Percentiles rank a stretch among this genome's conserved stretches.
Evolutionary conservation across 257 asterid genomes (phyloP).

Genomic region (Ophiorrhiza pumila): DNA sequence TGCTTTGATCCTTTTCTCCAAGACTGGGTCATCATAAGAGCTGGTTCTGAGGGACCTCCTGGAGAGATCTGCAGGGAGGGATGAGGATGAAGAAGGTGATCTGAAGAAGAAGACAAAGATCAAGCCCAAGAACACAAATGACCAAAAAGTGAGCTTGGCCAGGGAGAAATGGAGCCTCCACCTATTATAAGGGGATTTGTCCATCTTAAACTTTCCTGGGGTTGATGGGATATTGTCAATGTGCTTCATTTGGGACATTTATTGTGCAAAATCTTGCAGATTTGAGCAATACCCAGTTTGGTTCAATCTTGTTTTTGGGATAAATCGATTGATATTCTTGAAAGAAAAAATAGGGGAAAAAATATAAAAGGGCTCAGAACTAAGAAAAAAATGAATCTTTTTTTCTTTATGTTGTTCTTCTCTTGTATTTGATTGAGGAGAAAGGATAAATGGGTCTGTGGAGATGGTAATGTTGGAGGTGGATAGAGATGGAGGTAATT

Average conservation of each 20-base stretch:
- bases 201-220: conserved; percentile 98
- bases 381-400: conserved; percentile 29
- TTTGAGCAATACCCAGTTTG: conserved; percentile 34
- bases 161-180: conserved; percentile 70
- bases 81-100: conserved; percentile 60
- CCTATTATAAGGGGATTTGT: conserved; percentile 69
- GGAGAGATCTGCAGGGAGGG: conserved; percentile 65
- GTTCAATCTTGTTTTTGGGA: conserved; percentile 20
- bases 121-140: conserved; percentile 71
- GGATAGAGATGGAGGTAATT: conserved; percentile 11
- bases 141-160: conserved; percentile 89
- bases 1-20: conserved; percentile 64
- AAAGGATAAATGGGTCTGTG: conserved; percentile 17
- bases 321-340: conserved; percentile 25
- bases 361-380: conserved; percentile 2
- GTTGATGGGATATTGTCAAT: conserved; percentile 71
- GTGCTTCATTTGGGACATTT: conserved; percentile 67
- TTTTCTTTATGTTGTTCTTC: conserved; percentile 14
- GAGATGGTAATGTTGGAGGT: conserved; percentile 13
- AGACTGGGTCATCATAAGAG: conserved; percentile 54
- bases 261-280: conserved; percentile 29
- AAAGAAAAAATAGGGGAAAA: background rate
- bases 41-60: conserved; percentile 78
- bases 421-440: conserved; percentile 5
- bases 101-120: conserved; percentile 72